phyloP scores from a whole-genome alignment of 306 rosid species.

The Pterocarpus macrocarpus region DNA sequence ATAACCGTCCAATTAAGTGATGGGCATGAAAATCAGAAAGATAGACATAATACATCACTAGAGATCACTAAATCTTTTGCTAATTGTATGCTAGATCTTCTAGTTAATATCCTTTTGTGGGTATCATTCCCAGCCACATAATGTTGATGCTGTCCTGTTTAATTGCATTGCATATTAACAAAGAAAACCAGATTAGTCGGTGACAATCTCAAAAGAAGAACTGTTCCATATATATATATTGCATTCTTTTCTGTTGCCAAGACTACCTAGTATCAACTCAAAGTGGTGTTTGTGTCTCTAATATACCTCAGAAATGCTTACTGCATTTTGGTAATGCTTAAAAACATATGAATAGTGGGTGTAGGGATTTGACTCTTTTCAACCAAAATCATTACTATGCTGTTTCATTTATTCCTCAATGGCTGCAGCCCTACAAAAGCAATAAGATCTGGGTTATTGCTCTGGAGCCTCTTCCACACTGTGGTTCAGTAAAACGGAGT shows the following conservation, averaged over 20 bases:
- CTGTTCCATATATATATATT: neutral
- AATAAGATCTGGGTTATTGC: slow-evolving; percentile 44
- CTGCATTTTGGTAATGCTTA: neutral
- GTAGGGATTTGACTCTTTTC: neutral
- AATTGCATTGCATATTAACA: neutral
- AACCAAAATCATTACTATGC: neutral
- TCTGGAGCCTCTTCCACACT: slow-evolving; percentile 51
- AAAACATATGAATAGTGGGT: neutral
- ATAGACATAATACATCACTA: neutral
- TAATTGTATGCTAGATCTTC: neutral
- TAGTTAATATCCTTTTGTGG: neutral
- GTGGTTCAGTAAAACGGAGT: neutral
- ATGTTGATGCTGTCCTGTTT: neutral
- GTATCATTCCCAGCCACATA: neutral
- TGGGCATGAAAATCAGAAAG: neutral
- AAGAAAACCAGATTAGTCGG: neutral
- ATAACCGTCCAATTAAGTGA: neutral
- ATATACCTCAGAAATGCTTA: neutral
- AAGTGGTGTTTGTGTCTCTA: neutral
- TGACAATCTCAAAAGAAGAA: neutral
- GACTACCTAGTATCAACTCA: neutral
- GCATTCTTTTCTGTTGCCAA: neutral
- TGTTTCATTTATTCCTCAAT: neutral
- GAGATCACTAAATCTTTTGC: neutral
- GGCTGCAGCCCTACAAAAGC: slow-evolving; percentile 48